phyloP scores from a whole-genome alignment of 805 yeast species.

The Torulaspora quercuum region DNA sequence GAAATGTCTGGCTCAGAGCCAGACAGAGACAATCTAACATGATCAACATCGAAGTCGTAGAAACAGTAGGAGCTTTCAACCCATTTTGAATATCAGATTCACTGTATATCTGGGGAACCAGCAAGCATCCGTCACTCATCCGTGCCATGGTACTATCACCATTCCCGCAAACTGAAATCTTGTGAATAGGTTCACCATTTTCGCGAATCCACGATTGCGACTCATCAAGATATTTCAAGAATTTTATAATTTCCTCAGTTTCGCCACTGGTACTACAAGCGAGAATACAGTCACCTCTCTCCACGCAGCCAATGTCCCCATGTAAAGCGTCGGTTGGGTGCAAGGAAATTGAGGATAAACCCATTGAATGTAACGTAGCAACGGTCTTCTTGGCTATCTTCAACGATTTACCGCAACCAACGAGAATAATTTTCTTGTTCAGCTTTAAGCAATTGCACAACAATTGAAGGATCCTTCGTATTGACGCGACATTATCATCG shows the following conservation, averaged over 20 bases:
- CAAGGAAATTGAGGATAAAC: slow-evolving; percentile 60
- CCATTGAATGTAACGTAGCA: slow-evolving; percentile 79
- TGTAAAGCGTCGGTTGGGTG: slow-evolving; percentile 90
- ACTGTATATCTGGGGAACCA: slow-evolving; percentile 42
- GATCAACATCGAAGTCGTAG: slow-evolving; percentile 72
- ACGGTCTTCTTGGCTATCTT: slow-evolving; percentile 75
- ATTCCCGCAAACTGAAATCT: slow-evolving; percentile 19
- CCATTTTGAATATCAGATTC: slow-evolving; percentile 67
- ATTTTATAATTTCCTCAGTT: slow-evolving; percentile 65
- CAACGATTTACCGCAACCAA: slow-evolving; percentile 83
- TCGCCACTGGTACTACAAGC: slow-evolving; percentile 76
- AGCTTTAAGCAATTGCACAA: slow-evolving; percentile 38
- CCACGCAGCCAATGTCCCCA: slow-evolving; percentile 79
- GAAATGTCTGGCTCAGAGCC: slow-evolving; percentile 60
- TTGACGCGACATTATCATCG: slow-evolving; percentile 3
- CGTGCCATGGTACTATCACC: slow-evolving; percentile 16
- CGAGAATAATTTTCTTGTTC: slow-evolving; percentile 63
- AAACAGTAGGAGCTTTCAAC: slow-evolving; percentile 81
- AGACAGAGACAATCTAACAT: slow-evolving; percentile 76
- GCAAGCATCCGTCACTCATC: slow-evolving; percentile 37
- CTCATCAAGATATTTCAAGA: slow-evolving; percentile 21
- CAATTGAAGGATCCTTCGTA: slow-evolving; percentile 6
- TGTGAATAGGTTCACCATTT: slow-evolving; percentile 2
- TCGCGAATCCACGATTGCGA: slow-evolving; percentile 7
- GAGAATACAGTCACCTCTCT: slow-evolving; percentile 52